These are phyloP conservation scores for Cucumis sativus DNA, from an alignment of 306 rosid species.

Conservation along the genomic window Cucumber_9930_V3 NC_026656.2:5460001-5460500, in stretches of 20 bases:
- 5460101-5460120: not conserved
- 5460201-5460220: constrained; percentile 84
- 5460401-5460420: not conserved
- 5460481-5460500: not conserved
- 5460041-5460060: not conserved
- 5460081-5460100: no score
- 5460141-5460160: not conserved
- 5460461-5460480: not conserved
- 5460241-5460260: constrained; percentile 73
- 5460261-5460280: constrained; percentile 66
- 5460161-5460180: not conserved
- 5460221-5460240: constrained; percentile 63
- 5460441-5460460: not conserved
- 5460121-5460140: not conserved
- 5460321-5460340: constrained; percentile 85
- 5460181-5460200: constrained; percentile 11
- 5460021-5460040: not conserved
- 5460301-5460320: constrained; percentile 50
- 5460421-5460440: not conserved
- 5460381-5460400: not conserved
- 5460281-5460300: constrained; percentile 79
- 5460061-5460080: not conserved
- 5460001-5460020: not conserved
- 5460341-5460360: constrained; percentile 88
- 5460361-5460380: constrained; percentile 24